Evolutionary conservation across 768 basidiomycete species (phyloP).

Genomic region (Mycena metata): DNA sequence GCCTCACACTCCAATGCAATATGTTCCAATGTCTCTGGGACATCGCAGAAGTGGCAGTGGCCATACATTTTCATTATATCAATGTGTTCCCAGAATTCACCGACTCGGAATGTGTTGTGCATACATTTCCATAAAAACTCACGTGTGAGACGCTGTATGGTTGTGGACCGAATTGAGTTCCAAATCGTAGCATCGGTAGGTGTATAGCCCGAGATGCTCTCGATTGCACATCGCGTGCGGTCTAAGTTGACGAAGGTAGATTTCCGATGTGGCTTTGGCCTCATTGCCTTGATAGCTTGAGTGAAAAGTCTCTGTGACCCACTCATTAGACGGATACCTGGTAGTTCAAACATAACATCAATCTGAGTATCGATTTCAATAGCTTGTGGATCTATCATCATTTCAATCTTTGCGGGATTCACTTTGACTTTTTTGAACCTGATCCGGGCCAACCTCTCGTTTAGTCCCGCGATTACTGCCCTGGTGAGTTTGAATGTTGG

Average conservation of each 20-base stretch:
- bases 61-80: too few relatives aligned
- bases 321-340: background rate
- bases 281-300: background rate
- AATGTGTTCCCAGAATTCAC: too few relatives aligned
- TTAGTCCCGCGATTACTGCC: too few relatives aligned
- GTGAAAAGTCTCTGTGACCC: constrained; percentile 20
- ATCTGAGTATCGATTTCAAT: background rate
- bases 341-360: background rate
- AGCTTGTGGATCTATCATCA: background rate
- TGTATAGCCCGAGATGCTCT: background rate
- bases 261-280: background rate
- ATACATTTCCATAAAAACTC: constrained; percentile 23
- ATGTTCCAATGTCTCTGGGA: too few relatives aligned
- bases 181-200: constrained; percentile 5
- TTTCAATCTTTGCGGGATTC: background rate
- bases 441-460: too few relatives aligned
- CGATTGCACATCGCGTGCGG: background rate
- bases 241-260: constrained; percentile 20
- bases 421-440: background rate
- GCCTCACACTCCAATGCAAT: constrained; percentile 15
- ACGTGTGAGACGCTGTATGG: background rate
- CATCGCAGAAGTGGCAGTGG: too few relatives aligned
- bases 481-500: too few relatives aligned
- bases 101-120: constrained; percentile 18
- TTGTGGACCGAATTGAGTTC: background rate